Percentiles rank a stretch among this genome's conserved stretches.
Conservation (phyloP, 108 stramenopile species). For the Parietichytrium sp. region DNA sequence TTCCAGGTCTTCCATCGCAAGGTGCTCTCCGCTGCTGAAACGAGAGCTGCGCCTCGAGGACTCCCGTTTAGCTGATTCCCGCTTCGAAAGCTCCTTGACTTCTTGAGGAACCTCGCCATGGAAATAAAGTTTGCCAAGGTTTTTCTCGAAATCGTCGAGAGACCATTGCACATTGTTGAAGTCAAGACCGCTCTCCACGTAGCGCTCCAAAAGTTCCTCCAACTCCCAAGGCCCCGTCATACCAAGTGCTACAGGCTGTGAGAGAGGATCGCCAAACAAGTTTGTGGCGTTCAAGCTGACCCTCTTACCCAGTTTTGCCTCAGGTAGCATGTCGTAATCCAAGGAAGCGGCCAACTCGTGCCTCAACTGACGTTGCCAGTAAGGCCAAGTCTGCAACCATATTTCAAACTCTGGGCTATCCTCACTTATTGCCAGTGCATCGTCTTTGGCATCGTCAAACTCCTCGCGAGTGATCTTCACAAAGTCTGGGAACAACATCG, state of each 20-base stretch:
- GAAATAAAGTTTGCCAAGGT: not conserved
- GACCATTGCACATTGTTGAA: conserved; percentile 13
- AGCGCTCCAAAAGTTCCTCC: not conserved
- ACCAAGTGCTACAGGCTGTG: conserved; percentile 5
- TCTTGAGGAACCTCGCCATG: too few species aligned
- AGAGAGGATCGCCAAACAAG: not conserved
- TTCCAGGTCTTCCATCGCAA: too few species aligned
- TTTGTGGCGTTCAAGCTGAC: not conserved
- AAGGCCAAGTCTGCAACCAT: not conserved
- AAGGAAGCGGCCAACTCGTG: not conserved
- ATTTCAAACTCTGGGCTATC: not conserved
- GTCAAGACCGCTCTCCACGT: conserved; percentile 2
- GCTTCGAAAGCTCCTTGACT: too few species aligned
- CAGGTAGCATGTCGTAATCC: not conserved
- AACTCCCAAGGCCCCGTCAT: conserved; percentile 8
- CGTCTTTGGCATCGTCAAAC: not conserved
- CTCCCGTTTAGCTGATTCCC: too few species aligned
- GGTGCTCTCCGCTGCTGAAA: too few species aligned
- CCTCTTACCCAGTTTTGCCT: not conserved
- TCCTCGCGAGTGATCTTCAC: not conserved
- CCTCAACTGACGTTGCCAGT: not conserved
- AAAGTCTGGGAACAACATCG: conserved; percentile 2
- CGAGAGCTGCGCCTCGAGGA: too few species aligned
- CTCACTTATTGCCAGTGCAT: not conserved
- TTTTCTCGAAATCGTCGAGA: not conserved